Evolutionary conservation across 768 basidiomycete genomes (phyloP), one percentile per base, ranked within the genome.

Genomic region (Rhodotorula diobovata): DNA sequence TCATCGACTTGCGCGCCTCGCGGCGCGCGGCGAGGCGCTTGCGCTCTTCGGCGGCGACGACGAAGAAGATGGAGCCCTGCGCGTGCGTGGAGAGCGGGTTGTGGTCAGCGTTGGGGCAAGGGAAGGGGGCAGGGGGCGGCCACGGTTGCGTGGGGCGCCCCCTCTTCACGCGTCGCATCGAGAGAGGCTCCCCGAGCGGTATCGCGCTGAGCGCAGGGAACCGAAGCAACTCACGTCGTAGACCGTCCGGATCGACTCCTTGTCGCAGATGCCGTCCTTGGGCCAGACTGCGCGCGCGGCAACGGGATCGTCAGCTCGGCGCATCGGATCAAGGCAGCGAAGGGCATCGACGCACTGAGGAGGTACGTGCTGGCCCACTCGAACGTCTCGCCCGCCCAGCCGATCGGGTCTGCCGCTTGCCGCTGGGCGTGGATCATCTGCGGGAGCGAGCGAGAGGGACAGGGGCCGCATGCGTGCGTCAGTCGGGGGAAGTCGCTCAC

Each of bases 231-330:
- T 50, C 46, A 83, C 84, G 46, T 84, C 83, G 35, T 83, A 80
- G 23, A 84, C 74, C 2, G 79, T 81, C 3, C 82, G 78, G 28
- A 84, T 79, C 66, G 83, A 82, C 48, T 84, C 83, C 75, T 83
- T 82, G 56, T 77, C 59, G 59, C 59, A 61, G n/a, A 59, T 37
- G 34, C 67, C 67, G 35, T 68, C 43, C 28, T 63, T 55, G 39
- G 67, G 67, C 67, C 67, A 68, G 35, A 68, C 67, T 68, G 54
- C 10, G 61, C 9, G 30, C 41, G 34, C 1, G 12, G 2, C 18
- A 0, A 46, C 45, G 11, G 4, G 30, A 5, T 55, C 15, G 7
- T 7, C 15, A 55, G 11, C 54, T 39, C 54, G 25, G n/a, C 48
- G 32, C 18, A 45, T 11, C 43, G 8, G 43, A 32, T 20, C 6